Evolutionary conservation across 2,329 filamentous ascomycete species (phyloP).

Genomic region (Fusarium poae): DNA sequence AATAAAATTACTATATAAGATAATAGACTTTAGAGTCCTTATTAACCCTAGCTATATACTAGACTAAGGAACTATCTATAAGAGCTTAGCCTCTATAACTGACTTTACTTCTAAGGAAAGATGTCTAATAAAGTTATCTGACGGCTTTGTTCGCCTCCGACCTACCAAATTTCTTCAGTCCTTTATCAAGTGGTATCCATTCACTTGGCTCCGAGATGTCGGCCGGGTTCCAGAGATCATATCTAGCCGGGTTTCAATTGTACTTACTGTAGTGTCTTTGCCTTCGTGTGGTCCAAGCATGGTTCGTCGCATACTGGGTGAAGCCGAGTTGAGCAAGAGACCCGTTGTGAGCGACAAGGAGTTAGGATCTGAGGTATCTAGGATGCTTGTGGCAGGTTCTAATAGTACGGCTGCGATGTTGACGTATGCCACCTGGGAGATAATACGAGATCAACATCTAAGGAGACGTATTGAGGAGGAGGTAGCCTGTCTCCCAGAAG

Average conservation of each 20-base stretch:
- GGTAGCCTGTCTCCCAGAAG: neutral
- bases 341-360: slow-evolving; percentile 3
- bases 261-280: neutral
- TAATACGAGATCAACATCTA: neutral
- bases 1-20: no score
- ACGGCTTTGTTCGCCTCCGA: no score
- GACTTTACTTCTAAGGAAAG: no score
- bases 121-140: no score
- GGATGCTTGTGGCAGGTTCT: slow-evolving; percentile 21
- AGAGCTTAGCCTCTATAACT: no score
- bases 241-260: neutral
- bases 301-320: neutral
- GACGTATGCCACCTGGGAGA: slow-evolving; percentile 17
- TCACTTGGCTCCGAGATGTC: slow-evolving; percentile 4
- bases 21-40: no score
- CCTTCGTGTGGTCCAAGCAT: slow-evolving; percentile 2
- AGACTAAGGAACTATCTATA: no score
- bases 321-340: neutral
- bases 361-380: slow-evolving; percentile 6
- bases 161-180: no score
- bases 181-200: slow-evolving; percentile 5
- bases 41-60: no score
- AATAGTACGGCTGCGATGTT: slow-evolving; percentile 22
- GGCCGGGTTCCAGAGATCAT: slow-evolving; percentile 5
- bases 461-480: slow-evolving; percentile 7